These are phyloP conservation scores for Coemansia sp. DNA, from an alignment of 192 early-diverging fungal species.

Conservation along the genomic window DNA sequence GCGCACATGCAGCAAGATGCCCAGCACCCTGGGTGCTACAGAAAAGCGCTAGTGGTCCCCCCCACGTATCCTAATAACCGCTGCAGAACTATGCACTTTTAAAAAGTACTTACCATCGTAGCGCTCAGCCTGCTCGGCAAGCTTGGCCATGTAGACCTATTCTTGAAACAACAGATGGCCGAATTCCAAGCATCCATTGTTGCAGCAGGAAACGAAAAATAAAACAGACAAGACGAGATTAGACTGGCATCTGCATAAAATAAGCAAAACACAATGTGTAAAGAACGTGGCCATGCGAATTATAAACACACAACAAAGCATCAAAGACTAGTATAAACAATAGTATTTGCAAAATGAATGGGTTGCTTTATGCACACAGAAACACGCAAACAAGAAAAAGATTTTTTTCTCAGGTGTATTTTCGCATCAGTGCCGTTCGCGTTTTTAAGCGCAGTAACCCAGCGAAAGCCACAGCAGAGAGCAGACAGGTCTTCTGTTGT, in stretches of 20 bases:
- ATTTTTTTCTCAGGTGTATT: background rate
- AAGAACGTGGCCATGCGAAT: background rate
- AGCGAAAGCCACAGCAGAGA: slow-evolving; percentile 1
- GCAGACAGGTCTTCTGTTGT: background rate
- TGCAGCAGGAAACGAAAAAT: slow-evolving; percentile 1
- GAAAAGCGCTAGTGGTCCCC: no score
- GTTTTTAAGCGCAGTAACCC: background rate
- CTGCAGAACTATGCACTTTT: no score
- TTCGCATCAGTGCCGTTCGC: background rate
- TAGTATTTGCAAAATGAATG: background rate
- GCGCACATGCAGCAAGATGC: no score
- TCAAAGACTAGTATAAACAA: background rate
- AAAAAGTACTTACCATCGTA: slow-evolving; percentile 84
- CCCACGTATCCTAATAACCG: no score
- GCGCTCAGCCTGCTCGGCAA: slow-evolving; percentile 97
- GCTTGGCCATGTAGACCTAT: slow-evolving; percentile 95
- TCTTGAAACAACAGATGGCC: background rate
- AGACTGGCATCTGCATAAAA: background rate
- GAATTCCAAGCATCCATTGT: slow-evolving; percentile 1
- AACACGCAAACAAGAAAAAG: slow-evolving; percentile 6
- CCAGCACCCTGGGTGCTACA: no score
- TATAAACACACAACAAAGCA: background rate
- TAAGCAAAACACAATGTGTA: background rate
- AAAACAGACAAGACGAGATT: slow-evolving; percentile 3
- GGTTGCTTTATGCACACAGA: background rate